phyloP scores from a whole-genome alignment of 2,329 filamentous ascomycete genomes.

The Ceratocystis cubensis region DNA sequence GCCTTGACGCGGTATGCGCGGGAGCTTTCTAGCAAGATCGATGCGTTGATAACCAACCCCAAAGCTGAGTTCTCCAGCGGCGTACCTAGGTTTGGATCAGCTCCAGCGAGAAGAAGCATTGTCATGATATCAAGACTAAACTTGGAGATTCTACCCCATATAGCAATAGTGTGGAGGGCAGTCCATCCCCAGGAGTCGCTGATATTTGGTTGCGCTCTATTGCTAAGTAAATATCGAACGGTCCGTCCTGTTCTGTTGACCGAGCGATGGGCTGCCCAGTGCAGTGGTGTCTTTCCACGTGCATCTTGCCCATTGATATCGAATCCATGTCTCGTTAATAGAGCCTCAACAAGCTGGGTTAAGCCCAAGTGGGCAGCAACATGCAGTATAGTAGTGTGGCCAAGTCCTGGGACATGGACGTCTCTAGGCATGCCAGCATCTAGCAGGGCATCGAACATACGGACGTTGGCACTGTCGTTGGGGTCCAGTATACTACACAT shows the following conservation, averaged over 20 bases:
- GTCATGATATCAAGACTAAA: slow-evolving; percentile 9
- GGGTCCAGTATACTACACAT: slow-evolving; percentile 4
- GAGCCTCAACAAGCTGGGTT: slow-evolving; percentile 12
- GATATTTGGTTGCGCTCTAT: slow-evolving; percentile 15
- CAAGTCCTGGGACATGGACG: slow-evolving; percentile 10
- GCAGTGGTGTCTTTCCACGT: slow-evolving; percentile 12
- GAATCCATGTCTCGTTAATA: slow-evolving; percentile 11
- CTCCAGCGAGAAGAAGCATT: slow-evolving; percentile 14
- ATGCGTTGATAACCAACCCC: slow-evolving; percentile 12
- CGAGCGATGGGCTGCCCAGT: slow-evolving; percentile 14
- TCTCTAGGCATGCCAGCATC: slow-evolving; percentile 12
- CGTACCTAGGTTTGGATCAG: slow-evolving; percentile 13
- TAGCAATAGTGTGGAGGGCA: slow-evolving; percentile 10
- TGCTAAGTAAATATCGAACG: slow-evolving; percentile 11
- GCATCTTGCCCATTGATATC: slow-evolving; percentile 14
- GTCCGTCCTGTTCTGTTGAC: slow-evolving; percentile 12
- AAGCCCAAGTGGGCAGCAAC: slow-evolving; percentile 10
- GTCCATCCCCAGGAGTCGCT: slow-evolving; percentile 13
- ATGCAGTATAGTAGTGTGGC: slow-evolving; percentile 9
- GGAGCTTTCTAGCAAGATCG: background rate
- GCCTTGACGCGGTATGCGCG: slow-evolving; percentile 9
- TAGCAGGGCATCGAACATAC: slow-evolving; percentile 7
- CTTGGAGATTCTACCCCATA: slow-evolving; percentile 1
- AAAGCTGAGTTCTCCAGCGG: slow-evolving; percentile 6
- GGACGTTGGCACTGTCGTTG: slow-evolving; percentile 1